A percentile compares a stretch with the other conserved stretches of the same genome.
These are phyloP conservation scores for Trichosanthes truncata DNA, from an alignment of 306 rosid genomes.

Conservation along the genomic window DNA sequence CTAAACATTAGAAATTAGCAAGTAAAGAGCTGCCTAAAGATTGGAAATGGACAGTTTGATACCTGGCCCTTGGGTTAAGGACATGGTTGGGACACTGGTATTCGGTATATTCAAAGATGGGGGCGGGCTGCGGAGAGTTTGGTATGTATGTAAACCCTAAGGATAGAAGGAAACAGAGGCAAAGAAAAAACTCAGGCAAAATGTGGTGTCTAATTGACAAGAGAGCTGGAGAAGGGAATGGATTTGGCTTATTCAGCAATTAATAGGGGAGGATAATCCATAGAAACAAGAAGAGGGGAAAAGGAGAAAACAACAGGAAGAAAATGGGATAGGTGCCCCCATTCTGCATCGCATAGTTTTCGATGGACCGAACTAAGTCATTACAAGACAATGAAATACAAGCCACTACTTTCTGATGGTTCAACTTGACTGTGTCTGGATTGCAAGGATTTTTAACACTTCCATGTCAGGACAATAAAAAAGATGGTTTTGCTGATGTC, in stretches of 20 bases:
- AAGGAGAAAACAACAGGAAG: neutral
- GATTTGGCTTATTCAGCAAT: neutral
- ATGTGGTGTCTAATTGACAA: conserved; percentile 1
- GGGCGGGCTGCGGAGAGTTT: conserved; percentile 1
- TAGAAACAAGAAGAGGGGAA: neutral
- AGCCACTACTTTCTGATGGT: conserved; percentile 1
- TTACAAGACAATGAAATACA: neutral
- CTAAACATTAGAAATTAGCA: neutral
- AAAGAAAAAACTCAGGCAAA: neutral
- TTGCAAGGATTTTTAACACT: neutral
- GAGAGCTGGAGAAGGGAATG: neutral
- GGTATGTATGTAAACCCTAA: conserved; percentile 1
- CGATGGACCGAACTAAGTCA: neutral
- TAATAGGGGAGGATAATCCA: neutral
- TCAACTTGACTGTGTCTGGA: neutral
- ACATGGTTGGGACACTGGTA: neutral
- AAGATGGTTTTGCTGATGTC: conserved; percentile 1
- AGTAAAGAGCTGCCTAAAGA: conserved; percentile 7
- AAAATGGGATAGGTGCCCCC: neutral
- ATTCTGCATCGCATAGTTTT: neutral
- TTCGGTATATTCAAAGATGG: neutral
- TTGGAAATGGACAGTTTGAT: conserved; percentile 9
- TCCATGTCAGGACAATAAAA: neutral
- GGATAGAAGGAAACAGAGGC: neutral
- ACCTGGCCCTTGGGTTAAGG: neutral